These are phyloP conservation scores for Monosporozyma unispora DNA, from an alignment of 805 yeast species.

Conservation along the genomic window DNA sequence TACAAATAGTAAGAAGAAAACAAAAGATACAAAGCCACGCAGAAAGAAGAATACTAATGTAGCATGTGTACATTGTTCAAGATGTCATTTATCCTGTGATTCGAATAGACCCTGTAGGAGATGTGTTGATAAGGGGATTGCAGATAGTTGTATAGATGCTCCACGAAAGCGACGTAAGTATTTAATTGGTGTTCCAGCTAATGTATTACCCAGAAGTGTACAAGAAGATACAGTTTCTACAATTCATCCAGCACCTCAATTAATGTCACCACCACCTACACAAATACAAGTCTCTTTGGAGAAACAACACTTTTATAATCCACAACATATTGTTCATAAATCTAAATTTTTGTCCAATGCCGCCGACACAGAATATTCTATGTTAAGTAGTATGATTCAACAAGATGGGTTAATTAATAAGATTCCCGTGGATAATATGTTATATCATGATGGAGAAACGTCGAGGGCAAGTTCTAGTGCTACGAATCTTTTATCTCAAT, in stretches of 20 bases:
- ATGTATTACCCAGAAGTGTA: slow-evolving; percentile 12
- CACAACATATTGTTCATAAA: slow-evolving; percentile 22
- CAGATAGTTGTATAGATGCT: slow-evolving; percentile 73
- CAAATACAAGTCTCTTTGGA: slow-evolving; percentile 5
- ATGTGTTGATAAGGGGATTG: slow-evolving; percentile 63
- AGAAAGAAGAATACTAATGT: slow-evolving; percentile 61
- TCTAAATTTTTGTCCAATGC: slow-evolving; percentile 56
- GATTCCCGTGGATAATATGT: slow-evolving; percentile 17
- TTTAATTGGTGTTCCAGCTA: slow-evolving; percentile 48
- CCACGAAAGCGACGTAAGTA: slow-evolving; percentile 82
- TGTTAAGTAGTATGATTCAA: slow-evolving; percentile 54
- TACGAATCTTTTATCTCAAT: not conserved
- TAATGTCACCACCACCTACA: not conserved
- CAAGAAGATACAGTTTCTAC: slow-evolving; percentile 1
- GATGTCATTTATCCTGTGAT: slow-evolving; percentile 89
- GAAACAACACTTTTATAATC: slow-evolving; percentile 16
- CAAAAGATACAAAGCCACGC: slow-evolving; percentile 7
- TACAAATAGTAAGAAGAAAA: not conserved
- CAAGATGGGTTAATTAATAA: slow-evolving; percentile 24
- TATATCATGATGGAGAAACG: not conserved
- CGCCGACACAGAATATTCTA: slow-evolving; percentile 64
- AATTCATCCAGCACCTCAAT: not conserved
- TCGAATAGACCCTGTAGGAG: slow-evolving; percentile 70
- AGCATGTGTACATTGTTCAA: slow-evolving; percentile 88
- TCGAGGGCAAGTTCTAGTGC: not conserved